These are phyloP conservation scores for Sherardia arvensis DNA, from an alignment of 257 asterid genomes.

Conservation along the genomic window DNA sequence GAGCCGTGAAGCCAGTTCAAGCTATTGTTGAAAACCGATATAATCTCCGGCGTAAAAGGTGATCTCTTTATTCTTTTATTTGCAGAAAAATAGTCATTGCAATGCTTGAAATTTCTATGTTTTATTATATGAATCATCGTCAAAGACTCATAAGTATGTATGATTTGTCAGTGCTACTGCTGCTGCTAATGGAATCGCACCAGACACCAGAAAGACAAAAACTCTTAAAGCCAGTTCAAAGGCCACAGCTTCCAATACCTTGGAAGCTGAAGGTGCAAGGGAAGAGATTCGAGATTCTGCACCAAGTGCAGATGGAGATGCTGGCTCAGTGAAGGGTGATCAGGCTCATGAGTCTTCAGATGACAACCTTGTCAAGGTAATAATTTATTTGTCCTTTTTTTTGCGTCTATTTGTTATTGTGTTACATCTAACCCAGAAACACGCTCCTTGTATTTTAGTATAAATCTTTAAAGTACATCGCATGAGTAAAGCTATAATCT, in stretches of 20 bases:
- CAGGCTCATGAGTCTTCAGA: conserved; percentile 51
- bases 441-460: too few species aligned
- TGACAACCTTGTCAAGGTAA: conserved; percentile 51
- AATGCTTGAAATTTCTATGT: not conserved
- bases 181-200: conserved; percentile 42
- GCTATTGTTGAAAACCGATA: conserved; percentile 55
- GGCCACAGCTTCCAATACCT: conserved; percentile 24
- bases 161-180: conserved; percentile 41
- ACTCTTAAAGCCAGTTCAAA: conserved; percentile 10
- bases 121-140: not conserved
- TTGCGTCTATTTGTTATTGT: not conserved
- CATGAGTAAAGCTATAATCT: not conserved
- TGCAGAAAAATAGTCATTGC: too few species aligned
- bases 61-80: conserved; percentile 15
- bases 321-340: conserved; percentile 31
- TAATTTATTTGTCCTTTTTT: not conserved
- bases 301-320: conserved; percentile 26
- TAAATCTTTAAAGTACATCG: too few species aligned
- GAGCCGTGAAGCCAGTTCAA: conserved; percentile 38
- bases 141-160: conserved; percentile 1
- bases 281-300: conserved; percentile 34
- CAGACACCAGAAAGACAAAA: conserved; percentile 33
- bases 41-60: conserved; percentile 81
- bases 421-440: not conserved
- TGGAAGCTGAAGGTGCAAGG: conserved; percentile 27